These are phyloP conservation scores for Dimocarpus longan DNA, from an alignment of 345 rosid species.

Conservation along the genomic window DNA sequence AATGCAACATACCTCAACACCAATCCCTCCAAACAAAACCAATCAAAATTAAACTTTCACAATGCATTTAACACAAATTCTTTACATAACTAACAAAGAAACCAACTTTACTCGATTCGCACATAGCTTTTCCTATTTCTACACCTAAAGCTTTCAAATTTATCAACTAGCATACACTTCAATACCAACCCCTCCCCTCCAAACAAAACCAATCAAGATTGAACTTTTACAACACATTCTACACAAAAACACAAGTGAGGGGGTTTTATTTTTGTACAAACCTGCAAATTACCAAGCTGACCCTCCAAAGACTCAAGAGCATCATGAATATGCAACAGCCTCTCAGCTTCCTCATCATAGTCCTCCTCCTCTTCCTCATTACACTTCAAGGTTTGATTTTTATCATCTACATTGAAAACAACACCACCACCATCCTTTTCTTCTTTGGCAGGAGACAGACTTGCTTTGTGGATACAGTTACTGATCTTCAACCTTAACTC, in stretches of 20 bases:
- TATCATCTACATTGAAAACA: slow-evolving; percentile 26
- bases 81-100: not conserved
- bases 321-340: slow-evolving; percentile 69
- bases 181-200: too few relatives aligned
- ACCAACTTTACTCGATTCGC: not conserved
- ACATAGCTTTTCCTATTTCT: not conserved
- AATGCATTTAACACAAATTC: not conserved
- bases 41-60: not conserved
- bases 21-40: too few relatives aligned
- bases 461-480: slow-evolving; percentile 58
- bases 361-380: slow-evolving; percentile 42
- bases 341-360: slow-evolving; percentile 52
- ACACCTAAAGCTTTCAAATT: not conserved
- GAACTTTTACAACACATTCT: too few relatives aligned
- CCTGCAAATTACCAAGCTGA: slow-evolving; percentile 82
- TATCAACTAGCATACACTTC: not conserved
- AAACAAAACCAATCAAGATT: too few relatives aligned
- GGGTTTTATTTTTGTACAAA: slow-evolving; percentile 20
- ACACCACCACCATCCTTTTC: slow-evolving; percentile 25
- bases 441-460: slow-evolving; percentile 1
- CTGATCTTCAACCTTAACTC: slow-evolving; percentile 75
- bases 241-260: too few relatives aligned
- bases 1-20: too few relatives aligned
- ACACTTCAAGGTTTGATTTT: slow-evolving; percentile 22
- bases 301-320: slow-evolving; percentile 79